Evolutionary conservation across 2,329 filamentous ascomycete species (phyloP), one percentile per base, ranked within the genome.

Genomic region (Sporothrix brunneoviolacea): DNA sequence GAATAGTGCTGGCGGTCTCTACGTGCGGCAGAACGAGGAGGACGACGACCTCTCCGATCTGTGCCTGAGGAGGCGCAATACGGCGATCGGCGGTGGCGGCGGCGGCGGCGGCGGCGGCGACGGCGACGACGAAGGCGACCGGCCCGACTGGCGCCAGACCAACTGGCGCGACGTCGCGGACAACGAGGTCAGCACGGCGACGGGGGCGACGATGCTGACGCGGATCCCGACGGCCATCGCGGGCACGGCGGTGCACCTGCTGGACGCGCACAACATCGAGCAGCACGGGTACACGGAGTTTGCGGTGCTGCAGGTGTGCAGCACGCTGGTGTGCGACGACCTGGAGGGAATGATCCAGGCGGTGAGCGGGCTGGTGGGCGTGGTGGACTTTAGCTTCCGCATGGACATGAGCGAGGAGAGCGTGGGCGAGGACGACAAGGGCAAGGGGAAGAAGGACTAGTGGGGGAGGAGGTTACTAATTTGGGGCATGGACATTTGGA

Each of bases 201-300:
- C 55, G 3, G 53, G 53, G 4, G 7, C 32, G 10, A 21, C 54
- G 8, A 19, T 35, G 18, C 42, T 55, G n/a, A 43, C 51, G 42
- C 47, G 54, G 2, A 36, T 54, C 4, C 40, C 44, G 2, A 56
- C 54, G 3, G 19, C 15, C 12, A 21, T 19, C 15, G 51, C 36
- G 2, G n/a, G 12, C 46, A 1, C 24, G 15, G 13, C 37, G 48
- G 7, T 51, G 51, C 38, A 57, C 79, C 47, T 88, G 12, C 62
- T 88, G 16, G 79, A 77, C 56, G 67, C 86, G 3, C 65, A 73
- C 53, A 83, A 88, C 62, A 76, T 88, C 54, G 75, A 80, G 2
- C 82, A 88, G 62, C 82, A 83, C 0, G 85, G 84, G 0, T 89
- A 88, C 65, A 80, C 83, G 3, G 83, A 84, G 47, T 90, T 89